Evolutionary conservation across 768 basidiomycete genomes (phyloP).

Genomic region (Tulasnella sp.): DNA sequence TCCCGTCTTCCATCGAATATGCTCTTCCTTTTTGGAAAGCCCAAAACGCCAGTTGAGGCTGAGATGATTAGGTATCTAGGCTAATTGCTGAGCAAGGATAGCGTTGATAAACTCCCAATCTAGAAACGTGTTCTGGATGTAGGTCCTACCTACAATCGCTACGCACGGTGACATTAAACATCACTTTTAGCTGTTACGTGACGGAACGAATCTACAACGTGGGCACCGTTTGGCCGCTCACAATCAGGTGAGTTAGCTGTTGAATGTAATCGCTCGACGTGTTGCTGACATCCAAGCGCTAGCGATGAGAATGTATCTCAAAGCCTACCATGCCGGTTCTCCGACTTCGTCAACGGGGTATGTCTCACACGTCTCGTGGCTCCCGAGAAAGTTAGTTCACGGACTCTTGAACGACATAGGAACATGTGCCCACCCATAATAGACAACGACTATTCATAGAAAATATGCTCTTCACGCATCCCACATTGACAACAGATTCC

Average conservation of each 20-base stretch:
- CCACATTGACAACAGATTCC: constrained; percentile 28
- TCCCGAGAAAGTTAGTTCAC: neutral
- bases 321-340: constrained; percentile 18
- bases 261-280: neutral
- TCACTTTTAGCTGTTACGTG: neutral
- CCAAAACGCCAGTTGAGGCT: neutral
- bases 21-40: constrained; percentile 1
- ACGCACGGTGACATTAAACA: neutral
- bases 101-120: neutral
- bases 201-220: constrained; percentile 1
- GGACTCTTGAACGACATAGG: neutral
- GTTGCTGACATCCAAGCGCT: neutral
- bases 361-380: neutral
- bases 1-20: constrained; percentile 12
- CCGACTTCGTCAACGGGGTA: constrained; percentile 23
- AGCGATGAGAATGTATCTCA: constrained; percentile 28
- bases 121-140: constrained; percentile 32
- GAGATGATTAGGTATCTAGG: neutral
- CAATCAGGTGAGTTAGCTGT: neutral
- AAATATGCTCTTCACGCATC: constrained; percentile 30
- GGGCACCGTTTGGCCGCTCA: neutral
- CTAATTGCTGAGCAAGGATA: no score
- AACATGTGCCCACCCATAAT: constrained; percentile 1
- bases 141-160: neutral
- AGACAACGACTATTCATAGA: constrained; percentile 27